Base-by-base conservation (phyloP, 371 early-diverging fungal genomes). In the Lichtheimia ornata region DNA sequence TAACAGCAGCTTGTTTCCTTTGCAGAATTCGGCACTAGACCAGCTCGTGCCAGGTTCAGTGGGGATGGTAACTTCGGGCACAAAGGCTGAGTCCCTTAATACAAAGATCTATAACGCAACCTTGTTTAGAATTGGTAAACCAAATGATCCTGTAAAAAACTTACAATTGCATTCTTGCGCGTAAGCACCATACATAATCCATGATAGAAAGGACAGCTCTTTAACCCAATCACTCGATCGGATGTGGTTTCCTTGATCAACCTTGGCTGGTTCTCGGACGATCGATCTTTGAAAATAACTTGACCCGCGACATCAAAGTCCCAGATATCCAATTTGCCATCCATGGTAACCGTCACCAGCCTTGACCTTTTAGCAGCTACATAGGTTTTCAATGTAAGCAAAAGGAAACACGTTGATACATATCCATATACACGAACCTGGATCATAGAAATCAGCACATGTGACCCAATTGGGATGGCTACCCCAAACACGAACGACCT, bases 401-500 rank as follows among this genome's bases (percentile, higher is more conserved):
- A 28, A 25, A 18, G n/a, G n/a, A n/a, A 3, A 18, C 58, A 18
- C 35, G 5, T 9, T 35, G 35, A 35, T 35, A 35, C 11, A 35
- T 4, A 56, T 11, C 3, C 2, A 11, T 25, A 2, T 22, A 22
- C 22, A 11, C 15, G 9, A 78, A 88, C 89, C 85, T 62, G 82
- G 70, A 50, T 80, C 82, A 63, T 75, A 81, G 18, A 88, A 71
- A 25, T 75, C 74, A 12, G 87, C 79, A 60, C 85, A 88, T 24
- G 73, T 67, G 5, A 85, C 83, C 89, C 89, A 90, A 50, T 86
- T 83, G 35, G 77, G 63, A 61, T 87, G 88, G 1, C 88, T 84
- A 35, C 83, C 86, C 88, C 88, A 87, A 12, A 87, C 83, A 41
- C 88, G 65, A n/a, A 87, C 78, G 13, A 86, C 73, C 77, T 87